phyloP scores from a whole-genome alignment of 768 basidiomycete species.

The Exidia glandulosa region DNA sequence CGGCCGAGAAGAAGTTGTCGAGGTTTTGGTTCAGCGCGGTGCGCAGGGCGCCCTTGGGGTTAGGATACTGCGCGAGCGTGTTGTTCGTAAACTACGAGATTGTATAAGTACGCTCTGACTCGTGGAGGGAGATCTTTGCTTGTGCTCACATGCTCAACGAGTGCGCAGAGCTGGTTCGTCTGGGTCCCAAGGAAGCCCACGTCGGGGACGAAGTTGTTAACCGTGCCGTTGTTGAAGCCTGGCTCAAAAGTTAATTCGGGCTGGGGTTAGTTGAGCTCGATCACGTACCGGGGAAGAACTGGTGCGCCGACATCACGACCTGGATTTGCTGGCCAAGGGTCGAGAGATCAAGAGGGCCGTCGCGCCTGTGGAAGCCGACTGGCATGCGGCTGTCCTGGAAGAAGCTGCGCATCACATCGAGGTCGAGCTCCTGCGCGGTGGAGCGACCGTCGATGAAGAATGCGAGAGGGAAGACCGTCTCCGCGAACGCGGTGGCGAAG shows the following conservation, averaged over 20 bases:
- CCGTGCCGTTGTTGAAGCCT: not conserved
- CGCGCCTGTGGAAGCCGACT: not conserved
- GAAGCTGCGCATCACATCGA: constrained; percentile 2
- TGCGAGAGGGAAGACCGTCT: constrained; percentile 1
- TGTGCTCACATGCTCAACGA: no score
- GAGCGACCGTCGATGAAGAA: constrained; percentile 3
- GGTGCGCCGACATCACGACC: not conserved
- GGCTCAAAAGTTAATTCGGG: not conserved
- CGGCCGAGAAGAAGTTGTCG: not conserved
- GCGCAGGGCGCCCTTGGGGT: not conserved
- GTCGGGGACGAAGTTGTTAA: not conserved
- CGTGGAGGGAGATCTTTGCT: no score
- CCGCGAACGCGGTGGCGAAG: constrained; percentile 1
- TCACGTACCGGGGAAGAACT: no score
- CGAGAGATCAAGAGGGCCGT: not conserved
- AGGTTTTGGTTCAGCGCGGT: constrained; percentile 1
- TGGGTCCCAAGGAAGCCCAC: not conserved
- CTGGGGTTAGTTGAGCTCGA: not conserved
- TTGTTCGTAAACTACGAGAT: not conserved
- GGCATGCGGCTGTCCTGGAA: not conserved
- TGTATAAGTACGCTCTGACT: no score
- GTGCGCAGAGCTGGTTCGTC: not conserved
- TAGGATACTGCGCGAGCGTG: constrained; percentile 3
- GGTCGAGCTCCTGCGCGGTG: not conserved
- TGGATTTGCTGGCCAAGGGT: not conserved